Base-by-base conservation (phyloP, 495 filamentous ascomycete species). In the Podospora pseudocomata region DNA sequence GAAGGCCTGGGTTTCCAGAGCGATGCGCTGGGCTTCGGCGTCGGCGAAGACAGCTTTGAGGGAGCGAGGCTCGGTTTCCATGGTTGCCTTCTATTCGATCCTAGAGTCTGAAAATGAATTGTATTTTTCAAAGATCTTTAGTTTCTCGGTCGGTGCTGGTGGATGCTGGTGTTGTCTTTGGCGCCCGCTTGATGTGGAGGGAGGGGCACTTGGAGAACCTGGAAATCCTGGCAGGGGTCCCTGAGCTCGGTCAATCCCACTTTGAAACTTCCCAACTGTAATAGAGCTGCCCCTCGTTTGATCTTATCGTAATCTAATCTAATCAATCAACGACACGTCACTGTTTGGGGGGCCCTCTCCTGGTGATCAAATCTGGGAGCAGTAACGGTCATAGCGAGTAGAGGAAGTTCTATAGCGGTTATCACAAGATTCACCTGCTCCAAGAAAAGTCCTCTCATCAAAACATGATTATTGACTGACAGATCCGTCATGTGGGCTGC, bases 21-120 rank as follows among this genome's bases (percentile, higher is more conserved):
- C 66, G 64, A 76, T 67, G 30, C 82, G 79, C 66, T 77, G 76
- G 15, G 55, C 68, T 83, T 88, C 71, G 82, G 89, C 89, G 82
- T 89, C 76, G 61, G 80, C 76, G 69, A 84, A 85, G 65, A 79
- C 70, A 56, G 77, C 71, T 58, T 80, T 82, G 67, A 85, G 78
- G 6, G 80, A 78, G 49, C 77, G 75, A 9, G 80, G 77, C 49
- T 80, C 75, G 56, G 77, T 74, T 54, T 69, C 39, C 39, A 49
- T 49, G 39, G 11, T 49, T 49, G 1, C 39, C 13, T 49, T 49
- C 39, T 49, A 11, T 49, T 13, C 13, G 11, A 49, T 49, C 15
- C 0, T 0, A 2, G 5, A 2, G 15, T 11, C 34, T 0, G 39
- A 13, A 49, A 49, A 13, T 11, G 39, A 11, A 11, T 49, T 13